Conservation (phyloP, 1,139 yeast species). For the Taiozyma sp. region DNA sequence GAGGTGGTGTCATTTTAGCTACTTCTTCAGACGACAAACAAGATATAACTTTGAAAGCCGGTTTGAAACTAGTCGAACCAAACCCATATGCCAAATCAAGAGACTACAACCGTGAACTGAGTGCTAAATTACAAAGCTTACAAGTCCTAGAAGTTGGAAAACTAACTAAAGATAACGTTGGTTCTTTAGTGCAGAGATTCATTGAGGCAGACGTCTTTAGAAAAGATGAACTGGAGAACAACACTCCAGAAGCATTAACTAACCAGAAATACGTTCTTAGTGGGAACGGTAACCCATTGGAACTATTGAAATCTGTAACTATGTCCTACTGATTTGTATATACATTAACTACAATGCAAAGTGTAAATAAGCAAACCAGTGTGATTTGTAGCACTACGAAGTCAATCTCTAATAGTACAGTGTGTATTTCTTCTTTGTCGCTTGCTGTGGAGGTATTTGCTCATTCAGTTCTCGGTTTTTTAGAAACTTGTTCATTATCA, state of each 20-base stretch:
- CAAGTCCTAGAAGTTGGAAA: slow-evolving; percentile 43
- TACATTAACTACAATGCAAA: background rate
- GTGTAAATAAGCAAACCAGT: background rate
- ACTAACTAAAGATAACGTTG: slow-evolving; percentile 51
- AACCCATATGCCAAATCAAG: slow-evolving; percentile 52
- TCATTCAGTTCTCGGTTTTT: slow-evolving; percentile 15
- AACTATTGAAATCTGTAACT: slow-evolving; percentile 47
- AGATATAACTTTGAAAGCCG: slow-evolving; percentile 56
- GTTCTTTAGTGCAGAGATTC: slow-evolving; percentile 48
- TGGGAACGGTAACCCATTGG: slow-evolving; percentile 82
- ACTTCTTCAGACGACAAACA: slow-evolving; percentile 45
- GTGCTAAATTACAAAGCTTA: slow-evolving; percentile 43
- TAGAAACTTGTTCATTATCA: slow-evolving; percentile 14
- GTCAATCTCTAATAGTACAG: background rate
- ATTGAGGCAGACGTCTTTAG: slow-evolving; percentile 51
- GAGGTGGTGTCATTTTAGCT: slow-evolving; percentile 69
- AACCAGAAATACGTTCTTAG: slow-evolving; percentile 56
- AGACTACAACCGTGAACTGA: slow-evolving; percentile 52
- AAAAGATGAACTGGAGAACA: slow-evolving; percentile 33
- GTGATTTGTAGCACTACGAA: background rate
- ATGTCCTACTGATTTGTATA: slow-evolving; percentile 14
- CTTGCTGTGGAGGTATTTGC: background rate
- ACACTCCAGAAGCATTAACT: slow-evolving; percentile 32
- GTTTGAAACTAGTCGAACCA: slow-evolving; percentile 48
- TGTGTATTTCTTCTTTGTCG: background rate